Evolutionary conservation across 2,329 filamentous ascomycete genomes (phyloP), one percentile per base, ranked within the genome.

Genomic region (Colletotrichum sp.): DNA sequence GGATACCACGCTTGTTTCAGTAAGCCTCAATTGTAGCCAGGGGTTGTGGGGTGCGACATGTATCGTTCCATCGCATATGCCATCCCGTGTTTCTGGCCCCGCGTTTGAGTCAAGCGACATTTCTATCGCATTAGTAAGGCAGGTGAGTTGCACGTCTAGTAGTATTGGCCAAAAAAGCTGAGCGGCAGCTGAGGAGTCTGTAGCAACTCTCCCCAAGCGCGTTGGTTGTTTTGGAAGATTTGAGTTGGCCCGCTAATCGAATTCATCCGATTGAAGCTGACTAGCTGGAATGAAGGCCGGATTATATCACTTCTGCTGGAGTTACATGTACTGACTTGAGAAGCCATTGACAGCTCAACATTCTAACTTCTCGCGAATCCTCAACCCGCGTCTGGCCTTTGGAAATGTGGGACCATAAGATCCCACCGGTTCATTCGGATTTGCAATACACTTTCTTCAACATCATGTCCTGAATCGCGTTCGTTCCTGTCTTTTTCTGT

Each of bases 211-310:
- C 18, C 28, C n/a, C 30, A 2, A 63, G 55, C 16, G 13, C 24
- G n/a, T 28, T 21, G 2, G 43, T 18, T 0, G 55, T 18, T 59
- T 59, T 59, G 1, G n/a, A 26, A 59, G 14, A n/a, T 24, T 36
- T 30, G 4, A 9, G 60, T 21, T 63, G 60, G 60, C 18, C 60
- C 60, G 32, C 60, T 26, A 1, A 36, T 32, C 16, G 18, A 21
- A n/a, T 34, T 0, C n/a, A 30, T 34, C n/a, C 43, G 6, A 52
- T 52, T 52, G 10, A 0, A 13, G n/a, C 43, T 7, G 43, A 21
- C 10, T 13, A 52, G n/a, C 0, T 7, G 0, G n/a, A 0, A 52
- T 52, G 43, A 0, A 13, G 43, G 0, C 10, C n/a, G 10, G 4
- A 3, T 52, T 4, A 13, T 52, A 21, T 21, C 10, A 52, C 10